A percentile compares a stretch with the other conserved stretches of the same genome.
Conservation (phyloP, 352 stramenopile species). For the Elongisporangium senticosum region DNA sequence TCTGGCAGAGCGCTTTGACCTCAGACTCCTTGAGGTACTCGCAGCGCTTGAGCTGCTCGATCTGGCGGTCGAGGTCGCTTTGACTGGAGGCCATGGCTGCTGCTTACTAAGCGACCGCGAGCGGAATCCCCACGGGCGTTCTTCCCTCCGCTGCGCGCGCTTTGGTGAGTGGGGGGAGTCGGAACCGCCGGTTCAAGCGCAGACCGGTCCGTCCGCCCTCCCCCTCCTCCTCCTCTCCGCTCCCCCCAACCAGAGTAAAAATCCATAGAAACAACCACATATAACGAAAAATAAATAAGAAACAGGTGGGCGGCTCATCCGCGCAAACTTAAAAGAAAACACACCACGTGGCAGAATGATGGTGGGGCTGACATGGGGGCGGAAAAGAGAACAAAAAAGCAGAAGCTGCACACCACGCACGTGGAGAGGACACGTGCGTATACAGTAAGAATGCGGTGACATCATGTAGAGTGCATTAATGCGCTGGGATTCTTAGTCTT, state of each 20-base stretch:
- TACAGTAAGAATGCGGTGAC: not conserved
- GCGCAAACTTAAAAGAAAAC: constrained; percentile 3
- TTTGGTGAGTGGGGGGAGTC: not conserved
- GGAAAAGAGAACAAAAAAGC: not conserved
- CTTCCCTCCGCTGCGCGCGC: constrained; percentile 1
- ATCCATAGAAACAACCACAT: not conserved
- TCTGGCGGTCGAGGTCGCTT: constrained; percentile 83
- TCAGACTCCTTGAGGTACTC: constrained; percentile 98
- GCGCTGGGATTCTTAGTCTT: not conserved
- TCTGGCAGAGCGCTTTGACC: constrained; percentile 97
- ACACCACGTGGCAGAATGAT: not conserved
- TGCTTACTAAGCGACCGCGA: not conserved
- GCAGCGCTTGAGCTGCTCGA: constrained; percentile 92
- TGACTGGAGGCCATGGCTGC: constrained; percentile 65
- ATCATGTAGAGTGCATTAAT: no score
- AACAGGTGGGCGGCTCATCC: not conserved
- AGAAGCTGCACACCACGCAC: not conserved
- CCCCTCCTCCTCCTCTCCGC: not conserved
- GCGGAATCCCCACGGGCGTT: not conserved
- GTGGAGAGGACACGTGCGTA: not conserved
- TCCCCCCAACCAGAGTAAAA: not conserved
- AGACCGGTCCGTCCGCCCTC: not conserved
- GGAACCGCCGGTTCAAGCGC: not conserved
- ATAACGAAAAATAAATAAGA: constrained; percentile 1
- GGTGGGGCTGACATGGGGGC: not conserved